Conservation (phyloP, 176 grass and related monocot species). For the Rhynchospora breviuscula region DNA sequence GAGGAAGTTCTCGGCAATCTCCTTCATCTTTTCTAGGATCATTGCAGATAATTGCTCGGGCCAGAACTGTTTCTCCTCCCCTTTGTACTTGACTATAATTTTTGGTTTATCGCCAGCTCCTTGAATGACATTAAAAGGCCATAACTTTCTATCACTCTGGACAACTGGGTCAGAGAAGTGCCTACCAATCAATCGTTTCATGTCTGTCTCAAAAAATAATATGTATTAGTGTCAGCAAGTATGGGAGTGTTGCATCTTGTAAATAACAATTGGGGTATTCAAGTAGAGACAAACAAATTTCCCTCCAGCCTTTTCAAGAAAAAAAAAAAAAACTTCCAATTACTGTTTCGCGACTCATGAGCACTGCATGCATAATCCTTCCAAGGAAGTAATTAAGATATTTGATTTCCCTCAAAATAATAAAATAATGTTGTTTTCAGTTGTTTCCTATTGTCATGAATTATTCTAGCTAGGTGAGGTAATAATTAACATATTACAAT, state of each 20-base stretch:
- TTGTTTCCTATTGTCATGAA: no score
- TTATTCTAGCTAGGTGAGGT: no score
- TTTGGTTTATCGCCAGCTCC: slow-evolving; percentile 8
- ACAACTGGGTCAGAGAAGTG: slow-evolving; percentile 9
- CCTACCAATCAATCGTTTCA: slow-evolving; percentile 10
- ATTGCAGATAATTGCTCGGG: slow-evolving; percentile 11
- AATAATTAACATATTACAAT: no score
- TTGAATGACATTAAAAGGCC: slow-evolving; percentile 18
- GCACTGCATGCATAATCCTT: no score
- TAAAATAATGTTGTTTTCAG: no score
- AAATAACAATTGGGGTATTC: background rate
- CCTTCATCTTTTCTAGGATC: slow-evolving; percentile 22
- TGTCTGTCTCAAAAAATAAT: background rate
- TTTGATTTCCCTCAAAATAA: no score
- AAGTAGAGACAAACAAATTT: slow-evolving; percentile 1
- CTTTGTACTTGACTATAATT: slow-evolving; percentile 19
- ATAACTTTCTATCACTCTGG: slow-evolving; percentile 13
- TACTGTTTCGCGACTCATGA: no score
- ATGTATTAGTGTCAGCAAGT: background rate
- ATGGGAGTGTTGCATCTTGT: background rate
- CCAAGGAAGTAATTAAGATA: no score
- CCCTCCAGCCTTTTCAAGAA: background rate
- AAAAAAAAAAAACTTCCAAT: no score
- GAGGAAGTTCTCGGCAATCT: slow-evolving; percentile 20
- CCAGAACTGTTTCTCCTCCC: slow-evolving; percentile 12